phyloP scores from a whole-genome alignment of 2,329 filamentous ascomycete species.

The Aschersonia sp. region DNA sequence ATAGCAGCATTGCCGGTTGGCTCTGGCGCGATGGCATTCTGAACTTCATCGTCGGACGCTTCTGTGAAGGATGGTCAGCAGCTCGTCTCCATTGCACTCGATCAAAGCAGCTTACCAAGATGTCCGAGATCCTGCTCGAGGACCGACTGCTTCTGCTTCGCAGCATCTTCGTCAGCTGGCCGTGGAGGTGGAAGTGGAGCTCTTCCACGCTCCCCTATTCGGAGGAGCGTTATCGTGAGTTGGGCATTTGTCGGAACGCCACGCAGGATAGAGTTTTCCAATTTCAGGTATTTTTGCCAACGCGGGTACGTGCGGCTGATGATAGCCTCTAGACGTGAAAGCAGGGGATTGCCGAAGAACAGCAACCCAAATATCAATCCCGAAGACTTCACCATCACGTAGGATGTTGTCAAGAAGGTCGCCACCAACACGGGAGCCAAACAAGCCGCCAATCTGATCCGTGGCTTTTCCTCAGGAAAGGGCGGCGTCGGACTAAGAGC shows the following conservation, averaged over 20 bases:
- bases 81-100: slow-evolving; percentile 7
- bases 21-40: slow-evolving; percentile 37
- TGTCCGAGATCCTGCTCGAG: slow-evolving; percentile 23
- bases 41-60: slow-evolving; percentile 38
- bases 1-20: slow-evolving; percentile 22
- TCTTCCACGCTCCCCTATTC: slow-evolving; percentile 69
- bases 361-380: slow-evolving; percentile 56
- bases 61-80: slow-evolving; percentile 28
- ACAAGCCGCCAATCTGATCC: slow-evolving; percentile 37
- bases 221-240: slow-evolving; percentile 64
- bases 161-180: slow-evolving; percentile 14
- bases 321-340: slow-evolving; percentile 11
- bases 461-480: slow-evolving; percentile 38
- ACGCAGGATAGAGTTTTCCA: slow-evolving; percentile 63
- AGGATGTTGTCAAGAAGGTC: slow-evolving; percentile 39
- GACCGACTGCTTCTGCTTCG: slow-evolving; percentile 25
- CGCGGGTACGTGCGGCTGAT: slow-evolving; percentile 49
- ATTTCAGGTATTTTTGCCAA: slow-evolving; percentile 62
- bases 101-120: slow-evolving; percentile 14
- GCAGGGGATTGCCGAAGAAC: slow-evolving; percentile 69
- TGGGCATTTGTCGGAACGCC: slow-evolving; percentile 80
- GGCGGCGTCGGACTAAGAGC: slow-evolving; percentile 49
- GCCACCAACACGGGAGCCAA: slow-evolving; percentile 35
- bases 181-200: slow-evolving; percentile 55
- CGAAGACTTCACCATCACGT: slow-evolving; percentile 47